phyloP scores from a whole-genome alignment of 2,329 filamentous ascomycete genomes.

The Fonsecaea nubica region DNA sequence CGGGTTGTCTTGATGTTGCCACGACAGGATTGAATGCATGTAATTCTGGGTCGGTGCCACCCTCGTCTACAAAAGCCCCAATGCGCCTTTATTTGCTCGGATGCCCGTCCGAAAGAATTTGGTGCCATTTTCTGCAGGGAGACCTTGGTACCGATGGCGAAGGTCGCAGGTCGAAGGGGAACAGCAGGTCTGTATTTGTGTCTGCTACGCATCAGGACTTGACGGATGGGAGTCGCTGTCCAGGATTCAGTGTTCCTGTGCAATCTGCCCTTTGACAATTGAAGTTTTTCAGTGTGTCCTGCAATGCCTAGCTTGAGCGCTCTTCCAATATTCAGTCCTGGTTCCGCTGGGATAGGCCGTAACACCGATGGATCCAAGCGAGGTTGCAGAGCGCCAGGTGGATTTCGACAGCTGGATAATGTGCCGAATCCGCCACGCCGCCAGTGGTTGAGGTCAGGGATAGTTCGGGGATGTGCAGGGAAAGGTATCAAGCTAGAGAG shows the following conservation, averaged over 20 bases:
- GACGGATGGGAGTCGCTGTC: not conserved
- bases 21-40: not conserved
- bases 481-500: not conserved
- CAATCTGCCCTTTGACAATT: not conserved
- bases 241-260: not conserved
- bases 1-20: not conserved
- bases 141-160: not conserved
- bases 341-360: constrained; percentile 3
- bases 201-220: not conserved
- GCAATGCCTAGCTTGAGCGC: not conserved
- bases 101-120: not conserved
- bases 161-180: not conserved
- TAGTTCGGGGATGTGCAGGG: constrained; percentile 9
- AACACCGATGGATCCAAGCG: constrained; percentile 21
- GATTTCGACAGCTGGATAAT: constrained; percentile 7
- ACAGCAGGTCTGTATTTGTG: not conserved
- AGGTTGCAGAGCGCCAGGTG: constrained; percentile 13
- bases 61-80: not conserved
- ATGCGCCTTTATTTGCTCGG: not conserved
- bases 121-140: not conserved
- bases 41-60: not conserved
- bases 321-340: not conserved
- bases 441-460: constrained; percentile 1
- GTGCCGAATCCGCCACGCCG: constrained; percentile 14
- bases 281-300: not conserved